Percentiles rank a stretch among this genome's conserved stretches.
Conservation (phyloP, 441 rosid species). For the Populus hybrid region DNA sequence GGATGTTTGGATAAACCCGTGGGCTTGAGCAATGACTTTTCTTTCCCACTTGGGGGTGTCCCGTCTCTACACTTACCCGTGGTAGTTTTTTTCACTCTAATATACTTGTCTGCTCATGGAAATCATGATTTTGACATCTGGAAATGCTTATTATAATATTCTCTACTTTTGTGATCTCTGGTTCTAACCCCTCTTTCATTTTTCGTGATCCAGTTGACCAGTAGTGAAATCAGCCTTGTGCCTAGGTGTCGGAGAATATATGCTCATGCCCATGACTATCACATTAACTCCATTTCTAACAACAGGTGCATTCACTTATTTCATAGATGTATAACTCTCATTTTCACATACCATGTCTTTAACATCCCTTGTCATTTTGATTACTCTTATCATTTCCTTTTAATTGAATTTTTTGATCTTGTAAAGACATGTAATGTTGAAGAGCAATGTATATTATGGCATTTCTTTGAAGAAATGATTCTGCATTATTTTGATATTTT, state of each 20-base stretch:
- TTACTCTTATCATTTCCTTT: background rate
- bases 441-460: background rate
- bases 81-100: conserved; percentile 57
- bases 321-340: background rate
- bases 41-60: conserved; percentile 56
- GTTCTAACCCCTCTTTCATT: conserved; percentile 2
- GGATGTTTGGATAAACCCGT: conserved; percentile 39
- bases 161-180: background rate
- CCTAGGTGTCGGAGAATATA: conserved; percentile 86
- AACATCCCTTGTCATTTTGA: background rate
- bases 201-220: conserved; percentile 50
- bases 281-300: conserved; percentile 87
- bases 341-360: background rate
- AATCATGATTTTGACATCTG: background rate
- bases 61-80: conserved; percentile 64
- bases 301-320: conserved; percentile 51
- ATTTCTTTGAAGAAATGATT: background rate
- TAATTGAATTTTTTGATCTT: background rate
- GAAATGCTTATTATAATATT: background rate
- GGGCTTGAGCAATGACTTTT: conserved; percentile 43
- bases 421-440: background rate
- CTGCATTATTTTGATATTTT: background rate
- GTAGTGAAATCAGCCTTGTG: conserved; percentile 64
- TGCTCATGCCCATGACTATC: conserved; percentile 95
- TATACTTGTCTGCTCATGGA: conserved; percentile 1